Conservation (phyloP, 1,139 yeast species). For the Pichia sp. region DNA sequence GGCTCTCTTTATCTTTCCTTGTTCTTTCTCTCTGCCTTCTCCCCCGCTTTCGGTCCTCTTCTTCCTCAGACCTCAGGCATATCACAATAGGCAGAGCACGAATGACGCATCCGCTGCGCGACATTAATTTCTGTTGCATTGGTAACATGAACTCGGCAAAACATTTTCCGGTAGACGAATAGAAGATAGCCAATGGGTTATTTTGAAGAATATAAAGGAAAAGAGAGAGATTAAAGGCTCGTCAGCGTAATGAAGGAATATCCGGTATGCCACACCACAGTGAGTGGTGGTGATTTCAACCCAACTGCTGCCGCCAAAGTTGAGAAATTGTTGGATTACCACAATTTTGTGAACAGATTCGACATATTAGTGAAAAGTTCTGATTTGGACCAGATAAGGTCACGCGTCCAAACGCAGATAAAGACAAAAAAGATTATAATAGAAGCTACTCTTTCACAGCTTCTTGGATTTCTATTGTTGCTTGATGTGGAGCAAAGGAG, state of each 20-base stretch:
- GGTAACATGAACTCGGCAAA: constrained; percentile 1
- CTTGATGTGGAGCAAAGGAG: neutral
- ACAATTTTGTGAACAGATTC: constrained; percentile 28
- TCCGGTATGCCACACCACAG: constrained; percentile 3
- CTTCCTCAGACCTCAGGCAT: neutral
- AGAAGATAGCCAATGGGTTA: neutral
- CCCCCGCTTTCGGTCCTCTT: neutral
- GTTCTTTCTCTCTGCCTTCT: neutral
- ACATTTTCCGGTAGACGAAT: neutral
- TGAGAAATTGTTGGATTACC: constrained; percentile 13
- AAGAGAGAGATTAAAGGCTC: neutral
- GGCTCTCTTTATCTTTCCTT: neutral
- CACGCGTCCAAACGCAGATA: neutral
- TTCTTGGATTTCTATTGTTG: constrained; percentile 3
- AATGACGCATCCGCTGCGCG: neutral
- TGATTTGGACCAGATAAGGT: constrained; percentile 2
- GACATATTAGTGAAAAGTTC: constrained; percentile 17
- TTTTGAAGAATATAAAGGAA: no score
- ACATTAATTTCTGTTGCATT: neutral
- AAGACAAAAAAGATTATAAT: neutral
- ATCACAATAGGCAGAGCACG: neutral
- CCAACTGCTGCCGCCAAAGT: neutral
- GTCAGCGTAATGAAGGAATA: constrained; percentile 1
- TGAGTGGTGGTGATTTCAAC: constrained; percentile 17
- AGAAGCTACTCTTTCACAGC: neutral